Evolutionary conservation across 1,284 basidiomycete genomes (phyloP).

Genomic region (Ustilago xerochloae): DNA sequence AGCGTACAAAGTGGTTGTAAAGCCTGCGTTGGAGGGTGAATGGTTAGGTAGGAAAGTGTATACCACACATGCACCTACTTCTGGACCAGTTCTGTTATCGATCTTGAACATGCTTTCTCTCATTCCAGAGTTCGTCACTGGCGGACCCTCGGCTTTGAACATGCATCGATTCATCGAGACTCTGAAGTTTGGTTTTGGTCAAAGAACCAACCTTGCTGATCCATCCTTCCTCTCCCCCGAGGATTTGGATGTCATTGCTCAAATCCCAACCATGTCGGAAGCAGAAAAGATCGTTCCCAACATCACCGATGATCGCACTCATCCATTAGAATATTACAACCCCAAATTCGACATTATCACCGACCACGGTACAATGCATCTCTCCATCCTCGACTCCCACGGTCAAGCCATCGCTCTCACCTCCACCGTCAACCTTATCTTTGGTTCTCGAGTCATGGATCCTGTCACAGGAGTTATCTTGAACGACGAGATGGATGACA

Average conservation of each 20-base stretch:
- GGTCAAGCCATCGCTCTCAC: slow-evolving; percentile 70
- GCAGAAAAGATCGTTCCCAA: slow-evolving; percentile 58
- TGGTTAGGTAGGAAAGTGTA: slow-evolving; percentile 85
- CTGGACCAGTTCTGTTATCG: slow-evolving; percentile 64
- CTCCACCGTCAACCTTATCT: slow-evolving; percentile 70
- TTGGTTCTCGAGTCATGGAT: slow-evolving; percentile 64
- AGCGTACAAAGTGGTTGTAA: slow-evolving; percentile 77
- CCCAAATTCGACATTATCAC: slow-evolving; percentile 65
- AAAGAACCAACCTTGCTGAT: slow-evolving; percentile 70
- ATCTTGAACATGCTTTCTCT: slow-evolving; percentile 62
- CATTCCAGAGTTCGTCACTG: slow-evolving; percentile 37
- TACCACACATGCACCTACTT: slow-evolving; percentile 74
- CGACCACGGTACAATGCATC: slow-evolving; percentile 69
- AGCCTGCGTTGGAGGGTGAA: slow-evolving; percentile 78
- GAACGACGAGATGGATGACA: slow-evolving; percentile 71
- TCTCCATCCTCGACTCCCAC: slow-evolving; percentile 68
- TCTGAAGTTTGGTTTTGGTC: slow-evolving; percentile 68
- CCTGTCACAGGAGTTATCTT: slow-evolving; percentile 55
- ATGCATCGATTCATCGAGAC: slow-evolving; percentile 70
- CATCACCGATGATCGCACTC: slow-evolving; percentile 64
- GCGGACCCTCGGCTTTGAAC: slow-evolving; percentile 45
- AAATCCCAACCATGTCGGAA: slow-evolving; percentile 50
- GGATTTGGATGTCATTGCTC: slow-evolving; percentile 9
- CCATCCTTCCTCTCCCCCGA: slow-evolving; percentile 68
- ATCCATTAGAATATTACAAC: slow-evolving; percentile 67